Evolutionary conservation across 1,139 yeast genomes (phyloP), one percentile per base, ranked within the genome.

Genomic region (Magnusiomyces suaveolens): DNA sequence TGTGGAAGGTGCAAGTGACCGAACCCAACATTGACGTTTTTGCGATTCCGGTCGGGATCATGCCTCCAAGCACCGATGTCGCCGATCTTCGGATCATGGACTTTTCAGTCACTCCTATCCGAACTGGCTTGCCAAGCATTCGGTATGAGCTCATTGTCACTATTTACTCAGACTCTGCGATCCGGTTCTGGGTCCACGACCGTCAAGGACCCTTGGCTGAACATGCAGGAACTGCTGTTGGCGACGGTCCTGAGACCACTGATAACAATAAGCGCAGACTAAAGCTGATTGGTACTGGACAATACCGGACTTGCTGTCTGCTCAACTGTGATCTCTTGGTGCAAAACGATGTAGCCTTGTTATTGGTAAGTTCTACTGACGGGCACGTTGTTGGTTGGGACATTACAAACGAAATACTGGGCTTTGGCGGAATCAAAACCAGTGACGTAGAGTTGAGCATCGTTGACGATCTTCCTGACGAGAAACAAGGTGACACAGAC

Each of bases 41-140:
- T 33, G 66, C 66, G 1, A 56, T 55, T 21, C 66, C 67, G 2
- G 58, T 59, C 21, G 62, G 66, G 2, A 52, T 61, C 3, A 63
- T 72, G 25, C 76, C 76, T 1, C 61, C 68, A 3, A 62, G 69
- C 20, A 66, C 70, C n/a, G 76, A 76, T 12, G 78, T 79, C 53
- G 95, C 95, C 0, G 97, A 92, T 66, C 73, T 92, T 58, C 75
- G 98, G 61, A 82, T 90, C 50, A 90, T 89, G 96, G 95, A 86
- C 67, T 85, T 88, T 65, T 82, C 56, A 4, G 32, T 58, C 21
- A 20, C 52, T 23, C 43, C 24, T 21, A 32, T 53, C 76, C 48
- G 24, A 46, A 29, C 18, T 2, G 29, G 32, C 56, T 72, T 79
- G 3, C 18, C 16, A 4, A 38, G 18, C 20, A 18, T 38, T n/a